Conservation (phyloP, 2,329 filamentous ascomycete species). For the Orbilia quercus region DNA sequence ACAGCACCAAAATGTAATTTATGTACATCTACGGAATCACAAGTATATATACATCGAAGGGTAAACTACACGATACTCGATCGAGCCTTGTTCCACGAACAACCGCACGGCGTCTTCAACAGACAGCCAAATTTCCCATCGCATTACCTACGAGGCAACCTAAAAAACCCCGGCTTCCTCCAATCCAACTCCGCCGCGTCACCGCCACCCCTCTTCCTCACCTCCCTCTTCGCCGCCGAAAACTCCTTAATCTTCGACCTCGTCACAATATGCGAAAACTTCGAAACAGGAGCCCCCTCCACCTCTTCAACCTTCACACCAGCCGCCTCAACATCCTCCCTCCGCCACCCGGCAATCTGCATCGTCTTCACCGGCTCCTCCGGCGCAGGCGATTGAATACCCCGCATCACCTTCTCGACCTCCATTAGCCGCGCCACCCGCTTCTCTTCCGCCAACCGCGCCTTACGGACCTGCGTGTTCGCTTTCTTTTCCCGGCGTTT, state of each 20-base stretch:
- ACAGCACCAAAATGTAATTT: not conserved
- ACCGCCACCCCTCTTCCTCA: too few species aligned
- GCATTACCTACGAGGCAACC: too few species aligned
- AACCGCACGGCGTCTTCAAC: too few species aligned
- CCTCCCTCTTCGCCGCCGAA: not conserved
- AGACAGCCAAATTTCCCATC: too few species aligned
- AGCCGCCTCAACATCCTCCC: not conserved
- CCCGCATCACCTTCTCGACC: not conserved
- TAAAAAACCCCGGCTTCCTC: too few species aligned
- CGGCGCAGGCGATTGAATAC: not conserved
- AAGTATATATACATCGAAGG: too few species aligned
- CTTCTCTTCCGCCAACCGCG: slow-evolving; percentile 1
- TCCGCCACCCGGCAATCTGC: not conserved
- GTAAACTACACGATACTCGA: too few species aligned
- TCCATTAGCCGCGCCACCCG: not conserved
- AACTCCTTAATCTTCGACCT: not conserved
- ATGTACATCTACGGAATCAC: not conserved
- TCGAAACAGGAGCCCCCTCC: not conserved
- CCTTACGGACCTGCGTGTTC: not conserved
- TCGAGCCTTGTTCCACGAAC: too few species aligned
- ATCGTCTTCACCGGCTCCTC: not conserved
- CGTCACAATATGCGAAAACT: not conserved
- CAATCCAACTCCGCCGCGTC: too few species aligned
- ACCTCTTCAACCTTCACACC: not conserved
- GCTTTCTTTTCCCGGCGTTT: slow-evolving; percentile 18